Percentiles rank a stretch among this genome's conserved stretches.
These are phyloP conservation scores for Ceratobasidium sp. DNA, from an alignment of 1,284 basidiomycete species.

Conservation along the genomic window DNA sequence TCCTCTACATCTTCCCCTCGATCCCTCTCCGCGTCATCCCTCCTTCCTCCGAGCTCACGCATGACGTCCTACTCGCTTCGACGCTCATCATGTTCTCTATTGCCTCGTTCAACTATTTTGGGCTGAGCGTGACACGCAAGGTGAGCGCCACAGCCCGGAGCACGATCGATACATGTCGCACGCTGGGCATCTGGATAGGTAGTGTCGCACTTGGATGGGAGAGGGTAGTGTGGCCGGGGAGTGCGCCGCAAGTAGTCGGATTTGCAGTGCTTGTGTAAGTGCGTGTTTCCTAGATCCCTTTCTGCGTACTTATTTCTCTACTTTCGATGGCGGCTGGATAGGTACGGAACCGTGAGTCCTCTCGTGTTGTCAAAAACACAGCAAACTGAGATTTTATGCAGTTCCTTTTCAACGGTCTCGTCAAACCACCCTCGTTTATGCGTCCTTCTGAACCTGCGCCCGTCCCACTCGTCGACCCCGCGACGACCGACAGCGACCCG, in stretches of 20 bases:
- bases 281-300: slow-evolving; percentile 46
- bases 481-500: slow-evolving; percentile 34
- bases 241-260: slow-evolving; percentile 86
- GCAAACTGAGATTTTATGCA: slow-evolving; percentile 51
- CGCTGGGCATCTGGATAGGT: slow-evolving; percentile 90
- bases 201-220: slow-evolving; percentile 94
- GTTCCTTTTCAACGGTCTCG: slow-evolving; percentile 84
- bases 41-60: slow-evolving; percentile 86
- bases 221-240: slow-evolving; percentile 81
- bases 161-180: slow-evolving; percentile 95
- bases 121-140: slow-evolving; percentile 89
- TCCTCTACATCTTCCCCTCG: slow-evolving; percentile 68
- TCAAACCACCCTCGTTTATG: slow-evolving; percentile 71
- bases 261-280: slow-evolving; percentile 91
- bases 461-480: slow-evolving; percentile 47
- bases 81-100: slow-evolving; percentile 86
- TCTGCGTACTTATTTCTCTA: slow-evolving; percentile 3
- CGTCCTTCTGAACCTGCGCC: slow-evolving; percentile 57
- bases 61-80: slow-evolving; percentile 17
- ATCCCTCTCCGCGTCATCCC: slow-evolving; percentile 60
- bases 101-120: slow-evolving; percentile 94
- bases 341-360: slow-evolving; percentile 52
- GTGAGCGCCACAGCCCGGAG: slow-evolving; percentile 89
- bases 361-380: not conserved
- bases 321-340: slow-evolving; percentile 21